A percentile compares a stretch with the other conserved stretches of the same genome.
Conservation (phyloP, 140 eudicot species). For the Eryngium alpinum region DNA sequence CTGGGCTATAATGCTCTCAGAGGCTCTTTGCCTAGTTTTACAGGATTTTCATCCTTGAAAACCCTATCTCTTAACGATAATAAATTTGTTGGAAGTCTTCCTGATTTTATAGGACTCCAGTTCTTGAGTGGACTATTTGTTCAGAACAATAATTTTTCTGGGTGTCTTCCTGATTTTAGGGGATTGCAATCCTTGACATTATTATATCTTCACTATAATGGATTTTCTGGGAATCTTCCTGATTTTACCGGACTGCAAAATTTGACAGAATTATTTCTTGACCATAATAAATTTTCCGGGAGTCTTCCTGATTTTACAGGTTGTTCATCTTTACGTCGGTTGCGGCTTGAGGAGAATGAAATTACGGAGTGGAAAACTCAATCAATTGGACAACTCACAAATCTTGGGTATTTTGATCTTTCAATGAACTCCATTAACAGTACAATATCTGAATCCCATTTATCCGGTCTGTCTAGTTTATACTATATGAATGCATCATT, state of each 20-base stretch:
- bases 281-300: too few relatives aligned
- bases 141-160: background rate
- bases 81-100: background rate
- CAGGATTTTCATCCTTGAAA: background rate
- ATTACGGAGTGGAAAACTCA: too few relatives aligned
- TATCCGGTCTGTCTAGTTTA: slow-evolving; percentile 24
- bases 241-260: slow-evolving; percentile 17
- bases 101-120: background rate
- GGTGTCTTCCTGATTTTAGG: background rate
- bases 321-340: background rate
- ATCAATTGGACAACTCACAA: slow-evolving; percentile 22
- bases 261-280: too few relatives aligned
- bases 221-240: background rate
- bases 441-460: slow-evolving; percentile 32
- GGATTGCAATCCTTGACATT: background rate
- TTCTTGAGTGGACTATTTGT: too few relatives aligned
- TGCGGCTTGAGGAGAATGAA: slow-evolving; percentile 11
- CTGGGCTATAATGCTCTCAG: background rate
- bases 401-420: background rate
- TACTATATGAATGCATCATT: slow-evolving; percentile 6
- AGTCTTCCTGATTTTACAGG: too few relatives aligned
- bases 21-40: background rate
- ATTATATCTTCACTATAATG: background rate
- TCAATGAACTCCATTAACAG: slow-evolving; percentile 22
- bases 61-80: background rate